Evolutionary conservation across 208 protist species (phyloP).

Genomic region (Acanthamoeba castellanii): DNA sequence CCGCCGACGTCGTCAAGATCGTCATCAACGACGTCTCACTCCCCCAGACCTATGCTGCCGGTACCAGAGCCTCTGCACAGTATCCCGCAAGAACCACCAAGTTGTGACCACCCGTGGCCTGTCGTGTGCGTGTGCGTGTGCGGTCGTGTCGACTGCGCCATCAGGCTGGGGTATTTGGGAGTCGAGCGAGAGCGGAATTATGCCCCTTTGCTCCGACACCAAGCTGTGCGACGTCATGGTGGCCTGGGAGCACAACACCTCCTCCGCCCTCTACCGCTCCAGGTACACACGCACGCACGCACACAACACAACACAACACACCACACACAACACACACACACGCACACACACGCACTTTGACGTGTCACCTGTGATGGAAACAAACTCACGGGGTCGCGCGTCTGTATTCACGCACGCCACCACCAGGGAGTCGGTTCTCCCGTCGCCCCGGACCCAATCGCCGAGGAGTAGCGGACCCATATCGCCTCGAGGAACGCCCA

Average conservation of each 20-base stretch:
- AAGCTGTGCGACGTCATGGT: conserved; percentile 6
- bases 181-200: not conserved
- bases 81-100: not conserved
- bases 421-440: too few species aligned
- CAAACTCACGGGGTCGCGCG: too few species aligned
- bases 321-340: not conserved
- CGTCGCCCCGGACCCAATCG: too few species aligned
- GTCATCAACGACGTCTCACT: not conserved
- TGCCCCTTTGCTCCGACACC: not conserved
- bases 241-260: not conserved
- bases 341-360: too few species aligned
- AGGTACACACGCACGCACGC: too few species aligned
- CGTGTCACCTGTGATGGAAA: too few species aligned
- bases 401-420: too few species aligned
- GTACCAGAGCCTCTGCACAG: not conserved
- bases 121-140: too few species aligned
- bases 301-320: not conserved
- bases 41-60: not conserved
- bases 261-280: not conserved
- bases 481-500: too few species aligned
- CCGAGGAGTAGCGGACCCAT: too few species aligned
- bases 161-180: not conserved
- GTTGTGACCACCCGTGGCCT: too few species aligned
- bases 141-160: not conserved
- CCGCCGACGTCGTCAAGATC: not conserved